These are phyloP conservation scores for Colletotrichum sp. DNA, from an alignment of 2,329 filamentous ascomycete genomes.

Conservation along the genomic window DNA sequence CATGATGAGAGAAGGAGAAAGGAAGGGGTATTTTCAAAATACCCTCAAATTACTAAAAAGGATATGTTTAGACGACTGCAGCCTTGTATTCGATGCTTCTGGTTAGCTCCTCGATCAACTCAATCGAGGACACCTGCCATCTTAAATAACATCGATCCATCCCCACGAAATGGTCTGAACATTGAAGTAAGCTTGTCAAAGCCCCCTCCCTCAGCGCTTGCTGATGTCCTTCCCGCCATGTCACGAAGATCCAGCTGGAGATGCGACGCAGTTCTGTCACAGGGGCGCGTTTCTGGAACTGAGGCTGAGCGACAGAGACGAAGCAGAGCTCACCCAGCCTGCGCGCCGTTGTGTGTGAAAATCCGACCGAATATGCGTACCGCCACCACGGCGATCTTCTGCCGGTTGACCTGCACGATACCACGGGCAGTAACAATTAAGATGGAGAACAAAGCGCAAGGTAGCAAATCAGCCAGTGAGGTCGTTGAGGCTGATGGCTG, in stretches of 20 bases:
- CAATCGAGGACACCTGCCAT: neutral
- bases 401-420: neutral
- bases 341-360: neutral
- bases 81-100: neutral
- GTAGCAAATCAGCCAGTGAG: slow-evolving; percentile 24
- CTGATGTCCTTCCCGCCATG: neutral
- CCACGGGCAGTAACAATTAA: neutral
- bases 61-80: neutral
- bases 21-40: neutral
- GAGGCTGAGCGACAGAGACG: slow-evolving; percentile 5
- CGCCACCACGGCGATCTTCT: neutral
- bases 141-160: neutral
- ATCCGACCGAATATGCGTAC: neutral
- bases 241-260: neutral
- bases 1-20: neutral
- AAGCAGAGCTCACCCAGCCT: neutral
- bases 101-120: neutral
- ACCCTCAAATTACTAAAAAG: neutral
- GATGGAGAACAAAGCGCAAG: slow-evolving; percentile 8
- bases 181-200: neutral
- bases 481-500: slow-evolving; percentile 1
- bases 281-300: slow-evolving; percentile 7
- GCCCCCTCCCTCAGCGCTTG: neutral
- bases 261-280: slow-evolving; percentile 18
- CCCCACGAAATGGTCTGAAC: neutral